phyloP scores from a whole-genome alignment of 2,329 filamentous ascomycete species.

The Bipolaris bicolor region DNA sequence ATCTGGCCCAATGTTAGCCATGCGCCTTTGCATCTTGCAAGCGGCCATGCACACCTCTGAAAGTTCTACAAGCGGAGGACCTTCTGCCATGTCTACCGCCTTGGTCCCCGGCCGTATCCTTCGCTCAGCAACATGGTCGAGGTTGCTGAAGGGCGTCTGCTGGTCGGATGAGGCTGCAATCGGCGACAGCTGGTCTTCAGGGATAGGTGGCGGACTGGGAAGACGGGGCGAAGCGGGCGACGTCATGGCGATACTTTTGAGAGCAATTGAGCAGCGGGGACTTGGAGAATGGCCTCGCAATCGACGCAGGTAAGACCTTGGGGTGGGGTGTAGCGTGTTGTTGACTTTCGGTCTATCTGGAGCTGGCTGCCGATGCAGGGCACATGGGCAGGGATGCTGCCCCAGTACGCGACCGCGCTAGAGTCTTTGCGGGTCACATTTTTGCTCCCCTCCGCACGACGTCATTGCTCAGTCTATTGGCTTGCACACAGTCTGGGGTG shows the following conservation, averaged over 20 bases:
- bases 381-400: slow-evolving; percentile 21
- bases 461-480: slow-evolving; percentile 5
- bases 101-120: slow-evolving; percentile 92
- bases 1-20: slow-evolving; percentile 63
- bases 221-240: slow-evolving; percentile 75
- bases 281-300: neutral
- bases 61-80: slow-evolving; percentile 84
- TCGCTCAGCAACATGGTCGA: slow-evolving; percentile 77
- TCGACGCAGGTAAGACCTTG: neutral
- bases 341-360: slow-evolving; percentile 17
- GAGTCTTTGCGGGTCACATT: slow-evolving; percentile 3
- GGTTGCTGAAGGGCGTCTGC: slow-evolving; percentile 58
- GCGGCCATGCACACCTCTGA: slow-evolving; percentile 68
- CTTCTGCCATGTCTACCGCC: slow-evolving; percentile 89
- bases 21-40: slow-evolving; percentile 2
- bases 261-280: neutral
- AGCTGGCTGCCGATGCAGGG: slow-evolving; percentile 24
- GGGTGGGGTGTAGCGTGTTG: slow-evolving; percentile 17
- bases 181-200: slow-evolving; percentile 92
- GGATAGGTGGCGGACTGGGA: slow-evolving; percentile 90
- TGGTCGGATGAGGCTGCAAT: slow-evolving; percentile 66
- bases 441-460: slow-evolving; percentile 15
- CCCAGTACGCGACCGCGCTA: slow-evolving; percentile 11
- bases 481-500: neutral
- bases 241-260: slow-evolving; percentile 24